Evolutionary conservation across 352 stramenopile genomes (phyloP).

Genomic region (Globisporangium polare): DNA sequence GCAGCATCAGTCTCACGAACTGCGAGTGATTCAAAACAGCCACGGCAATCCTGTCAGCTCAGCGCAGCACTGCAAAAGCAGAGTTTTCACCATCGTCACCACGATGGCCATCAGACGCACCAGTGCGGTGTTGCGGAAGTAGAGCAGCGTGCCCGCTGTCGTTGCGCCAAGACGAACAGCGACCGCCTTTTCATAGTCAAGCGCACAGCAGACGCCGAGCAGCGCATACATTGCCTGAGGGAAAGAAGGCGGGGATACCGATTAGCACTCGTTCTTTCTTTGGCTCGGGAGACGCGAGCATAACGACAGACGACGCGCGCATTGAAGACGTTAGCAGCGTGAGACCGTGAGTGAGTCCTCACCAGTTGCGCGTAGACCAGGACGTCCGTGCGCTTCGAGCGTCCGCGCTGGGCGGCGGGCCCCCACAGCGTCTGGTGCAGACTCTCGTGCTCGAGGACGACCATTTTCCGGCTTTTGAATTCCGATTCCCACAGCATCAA

Average conservation of each 20-base stretch:
- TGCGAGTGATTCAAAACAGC: constrained; percentile 16
- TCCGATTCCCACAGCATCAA: background rate
- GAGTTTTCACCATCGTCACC: background rate
- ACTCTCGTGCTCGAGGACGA: constrained; percentile 57
- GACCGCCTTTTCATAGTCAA: constrained; percentile 56
- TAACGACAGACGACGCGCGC: background rate
- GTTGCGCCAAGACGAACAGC: constrained; percentile 37
- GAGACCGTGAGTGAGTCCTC: too few species aligned
- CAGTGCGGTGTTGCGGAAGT: constrained; percentile 62
- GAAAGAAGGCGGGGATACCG: background rate
- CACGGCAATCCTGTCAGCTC: background rate
- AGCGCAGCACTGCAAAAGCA: background rate
- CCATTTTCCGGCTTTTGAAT: constrained; percentile 30
- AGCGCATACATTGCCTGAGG: constrained; percentile 24
- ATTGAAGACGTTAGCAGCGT: too few species aligned
- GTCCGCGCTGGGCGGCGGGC: constrained; percentile 31
- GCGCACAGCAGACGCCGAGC: constrained; percentile 23
- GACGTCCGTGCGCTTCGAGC: constrained; percentile 35
- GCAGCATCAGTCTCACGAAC: constrained; percentile 56
- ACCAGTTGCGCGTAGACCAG: constrained; percentile 53
- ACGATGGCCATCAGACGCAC: constrained; percentile 18
- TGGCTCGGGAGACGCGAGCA: background rate
- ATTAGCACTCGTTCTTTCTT: background rate
- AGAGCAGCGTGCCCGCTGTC: constrained; percentile 30
- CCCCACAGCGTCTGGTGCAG: constrained; percentile 65